Conservation (phyloP, 2,329 filamentous ascomycete genomes). For the Botrytis fragariae region DNA sequence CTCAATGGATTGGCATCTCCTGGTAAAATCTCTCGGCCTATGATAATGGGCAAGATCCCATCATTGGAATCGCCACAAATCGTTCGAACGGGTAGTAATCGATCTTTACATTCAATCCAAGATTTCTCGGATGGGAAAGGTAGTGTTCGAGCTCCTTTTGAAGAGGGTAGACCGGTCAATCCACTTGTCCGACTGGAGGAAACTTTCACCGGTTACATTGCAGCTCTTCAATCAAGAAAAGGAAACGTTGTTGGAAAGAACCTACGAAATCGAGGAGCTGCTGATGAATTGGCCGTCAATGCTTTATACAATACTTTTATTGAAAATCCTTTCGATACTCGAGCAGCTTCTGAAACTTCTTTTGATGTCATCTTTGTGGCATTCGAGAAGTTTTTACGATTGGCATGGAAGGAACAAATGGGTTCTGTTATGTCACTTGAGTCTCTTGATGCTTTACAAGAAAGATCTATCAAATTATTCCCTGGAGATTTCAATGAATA, state of each 20-base stretch:
- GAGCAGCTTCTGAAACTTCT: conserved; percentile 69
- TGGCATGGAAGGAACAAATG: conserved; percentile 86
- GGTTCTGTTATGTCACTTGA: conserved; percentile 75
- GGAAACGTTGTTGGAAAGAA: conserved; percentile 80
- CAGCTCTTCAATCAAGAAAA: conserved; percentile 79
- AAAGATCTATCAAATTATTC: conserved; percentile 61
- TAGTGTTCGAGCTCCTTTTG: conserved; percentile 42
- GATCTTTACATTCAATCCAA: conserved; percentile 33
- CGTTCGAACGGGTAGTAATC: conserved; percentile 34
- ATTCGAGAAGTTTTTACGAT: conserved; percentile 88
- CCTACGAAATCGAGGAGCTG: conserved; percentile 65
- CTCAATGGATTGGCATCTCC: conserved; percentile 27
- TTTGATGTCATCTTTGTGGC: conserved; percentile 86
- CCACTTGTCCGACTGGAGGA: conserved; percentile 75
- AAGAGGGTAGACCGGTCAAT: conserved; percentile 59
- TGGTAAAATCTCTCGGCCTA: conserved; percentile 35
- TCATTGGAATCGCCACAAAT: conserved; percentile 39
- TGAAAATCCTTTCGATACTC: conserved; percentile 76
- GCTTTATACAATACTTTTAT: conserved; percentile 87
- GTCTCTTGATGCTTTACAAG: conserved; percentile 71
- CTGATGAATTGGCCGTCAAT: conserved; percentile 79
- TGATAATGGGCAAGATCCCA: conserved; percentile 45
- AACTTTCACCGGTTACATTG: conserved; percentile 78
- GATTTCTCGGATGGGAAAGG: conserved; percentile 34
- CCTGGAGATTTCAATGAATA: conserved; percentile 72